Evolutionary conservation across 345 rosid species (phyloP).

Genomic region (Rhodamnia argentea): DNA sequence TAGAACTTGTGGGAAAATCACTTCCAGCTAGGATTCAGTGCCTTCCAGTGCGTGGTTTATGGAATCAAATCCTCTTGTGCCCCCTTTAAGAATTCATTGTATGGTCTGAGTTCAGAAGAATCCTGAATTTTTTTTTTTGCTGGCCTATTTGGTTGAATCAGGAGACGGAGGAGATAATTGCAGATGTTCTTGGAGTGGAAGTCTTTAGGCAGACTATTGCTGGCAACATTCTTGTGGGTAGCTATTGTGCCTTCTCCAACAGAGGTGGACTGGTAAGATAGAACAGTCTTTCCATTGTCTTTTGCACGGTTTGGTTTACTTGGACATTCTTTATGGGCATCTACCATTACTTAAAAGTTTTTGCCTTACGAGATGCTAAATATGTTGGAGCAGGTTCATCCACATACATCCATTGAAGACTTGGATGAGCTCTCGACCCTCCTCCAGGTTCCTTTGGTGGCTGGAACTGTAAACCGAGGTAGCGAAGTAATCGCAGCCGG

Average conservation of each 20-base stretch:
- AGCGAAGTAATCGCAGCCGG: constrained; percentile 85
- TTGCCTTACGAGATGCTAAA: not conserved
- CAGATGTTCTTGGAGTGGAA: constrained; percentile 96
- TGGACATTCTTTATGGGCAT: not conserved
- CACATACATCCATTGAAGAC: constrained; percentile 90
- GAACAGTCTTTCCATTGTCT: not conserved
- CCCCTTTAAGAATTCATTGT: not conserved
- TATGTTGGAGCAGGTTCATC: constrained; percentile 55
- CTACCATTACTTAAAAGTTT: not conserved
- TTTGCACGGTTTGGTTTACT: not conserved
- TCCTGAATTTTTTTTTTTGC: not conserved
- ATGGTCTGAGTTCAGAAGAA: not conserved
- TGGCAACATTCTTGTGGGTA: constrained; percentile 89
- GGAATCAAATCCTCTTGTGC: not conserved
- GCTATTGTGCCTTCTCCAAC: constrained; percentile 82
- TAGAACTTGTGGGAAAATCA: not conserved
- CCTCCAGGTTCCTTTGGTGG: constrained; percentile 66
- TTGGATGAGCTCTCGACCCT: constrained; percentile 89
- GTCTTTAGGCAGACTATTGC: constrained; percentile 93
- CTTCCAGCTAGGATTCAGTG: not conserved
- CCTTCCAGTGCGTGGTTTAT: not conserved
- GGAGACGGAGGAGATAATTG: constrained; percentile 91
- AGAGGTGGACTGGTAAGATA: constrained; percentile 78
- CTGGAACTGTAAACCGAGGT: constrained; percentile 84
- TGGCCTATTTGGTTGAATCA: not conserved